phyloP scores from a whole-genome alignment of 2,329 filamentous ascomycete genomes.

The Cladophialophora psammophila region DNA sequence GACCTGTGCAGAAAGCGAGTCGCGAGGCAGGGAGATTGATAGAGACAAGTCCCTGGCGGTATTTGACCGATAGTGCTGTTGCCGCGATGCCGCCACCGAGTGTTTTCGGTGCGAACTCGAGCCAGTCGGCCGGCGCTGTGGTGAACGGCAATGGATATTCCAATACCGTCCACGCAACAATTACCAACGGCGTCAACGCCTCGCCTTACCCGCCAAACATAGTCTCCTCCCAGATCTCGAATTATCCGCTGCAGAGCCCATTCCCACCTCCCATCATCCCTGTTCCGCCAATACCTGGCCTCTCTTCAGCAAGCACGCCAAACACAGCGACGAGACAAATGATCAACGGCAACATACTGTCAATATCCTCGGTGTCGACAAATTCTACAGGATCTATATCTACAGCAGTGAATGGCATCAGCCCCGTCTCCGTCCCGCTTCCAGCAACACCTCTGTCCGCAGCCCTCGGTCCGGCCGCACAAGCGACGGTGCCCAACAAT shows the following conservation, averaged over 20 bases:
- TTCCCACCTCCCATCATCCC: conserved; percentile 33
- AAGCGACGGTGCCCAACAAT: conserved; percentile 79
- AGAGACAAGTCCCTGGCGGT: conserved; percentile 68
- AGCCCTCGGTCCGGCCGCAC: conserved; percentile 85
- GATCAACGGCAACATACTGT: conserved; percentile 38
- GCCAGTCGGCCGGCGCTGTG: conserved; percentile 17
- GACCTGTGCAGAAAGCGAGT: conserved; percentile 81
- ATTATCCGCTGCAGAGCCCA: conserved; percentile 27
- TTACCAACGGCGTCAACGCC: conserved; percentile 21
- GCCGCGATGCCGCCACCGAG: conserved; percentile 39
- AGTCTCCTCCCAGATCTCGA: conserved; percentile 4
- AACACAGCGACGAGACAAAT: conserved; percentile 41
- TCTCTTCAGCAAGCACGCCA: conserved; percentile 37
- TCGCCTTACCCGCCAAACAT: conserved; percentile 14
- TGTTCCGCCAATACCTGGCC: conserved; percentile 28
- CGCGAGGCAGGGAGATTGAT: conserved; percentile 81
- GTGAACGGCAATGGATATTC: conserved; percentile 35
- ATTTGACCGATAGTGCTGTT: conserved; percentile 56
- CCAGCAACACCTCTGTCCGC: conserved; percentile 91
- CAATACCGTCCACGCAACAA: conserved; percentile 37
- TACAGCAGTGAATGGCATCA: conserved; percentile 24
- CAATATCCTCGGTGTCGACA: not conserved
- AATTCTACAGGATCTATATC: conserved; percentile 16
- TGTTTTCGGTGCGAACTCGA: conserved; percentile 40
- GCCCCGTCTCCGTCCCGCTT: conserved; percentile 59